Evolutionary conservation across 2,329 filamentous ascomycete species (phyloP).

Genomic region (Sphaerulina musiva): DNA sequence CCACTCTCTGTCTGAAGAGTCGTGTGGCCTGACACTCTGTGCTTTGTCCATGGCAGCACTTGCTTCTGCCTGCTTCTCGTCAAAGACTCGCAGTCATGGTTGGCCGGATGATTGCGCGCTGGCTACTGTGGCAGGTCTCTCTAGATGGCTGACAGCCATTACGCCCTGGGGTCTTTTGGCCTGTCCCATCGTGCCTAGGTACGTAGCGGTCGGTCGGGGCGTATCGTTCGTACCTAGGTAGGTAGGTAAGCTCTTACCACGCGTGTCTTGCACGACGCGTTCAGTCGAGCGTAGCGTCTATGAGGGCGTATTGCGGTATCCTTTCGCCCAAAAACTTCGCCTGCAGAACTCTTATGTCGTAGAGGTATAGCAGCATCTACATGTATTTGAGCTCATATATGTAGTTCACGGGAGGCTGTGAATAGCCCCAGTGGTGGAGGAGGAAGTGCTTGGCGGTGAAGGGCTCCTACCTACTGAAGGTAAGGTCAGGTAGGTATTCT

Average conservation of each 20-base stretch:
- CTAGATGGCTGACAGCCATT: background rate
- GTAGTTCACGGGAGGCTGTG: background rate
- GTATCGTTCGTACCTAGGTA: conserved; percentile 14
- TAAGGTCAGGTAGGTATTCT: too few species aligned
- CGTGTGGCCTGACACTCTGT: conserved; percentile 9
- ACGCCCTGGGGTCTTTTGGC: background rate
- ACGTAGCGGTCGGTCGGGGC: conserved; percentile 13
- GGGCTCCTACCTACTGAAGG: too few species aligned
- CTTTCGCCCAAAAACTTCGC: too few species aligned
- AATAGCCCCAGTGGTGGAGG: too few species aligned
- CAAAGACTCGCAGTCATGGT: conserved; percentile 2
- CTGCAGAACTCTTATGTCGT: too few species aligned
- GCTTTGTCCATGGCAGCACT: conserved; percentile 13
- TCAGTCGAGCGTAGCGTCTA: conserved; percentile 19
- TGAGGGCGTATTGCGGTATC: background rate
- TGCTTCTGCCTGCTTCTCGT: conserved; percentile 17
- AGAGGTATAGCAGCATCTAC: too few species aligned
- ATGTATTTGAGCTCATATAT: background rate
- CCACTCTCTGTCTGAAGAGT: conserved; percentile 13
- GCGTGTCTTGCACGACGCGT: conserved; percentile 15
- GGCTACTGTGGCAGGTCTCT: background rate
- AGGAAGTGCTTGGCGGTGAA: too few species aligned
- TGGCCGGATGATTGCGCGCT: conserved; percentile 1
- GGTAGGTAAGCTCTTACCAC: conserved; percentile 18
- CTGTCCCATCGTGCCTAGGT: conserved; percentile 9